A percentile compares a stretch with the other conserved stretches of the same genome.
Evolutionary conservation across 169 alveolate species (phyloP).

Genomic region (Plasmodium relictum): DNA sequence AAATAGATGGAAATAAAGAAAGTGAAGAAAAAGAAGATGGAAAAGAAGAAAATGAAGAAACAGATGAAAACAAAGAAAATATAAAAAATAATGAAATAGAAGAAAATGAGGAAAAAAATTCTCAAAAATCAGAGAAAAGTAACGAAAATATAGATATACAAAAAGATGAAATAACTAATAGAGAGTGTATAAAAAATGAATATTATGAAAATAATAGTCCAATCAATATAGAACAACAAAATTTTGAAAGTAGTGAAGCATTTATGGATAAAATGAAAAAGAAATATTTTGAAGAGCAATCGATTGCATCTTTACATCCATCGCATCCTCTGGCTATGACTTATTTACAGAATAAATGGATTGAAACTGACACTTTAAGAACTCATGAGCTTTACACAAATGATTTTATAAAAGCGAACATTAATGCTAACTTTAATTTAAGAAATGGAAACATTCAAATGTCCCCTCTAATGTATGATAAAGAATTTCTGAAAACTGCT

Average conservation of each 20-base stretch:
- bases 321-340: constrained; percentile 84
- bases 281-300: constrained; percentile 27
- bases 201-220: not conserved
- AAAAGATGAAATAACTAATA: not conserved
- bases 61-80: not conserved
- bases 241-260: constrained; percentile 34
- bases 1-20: constrained; percentile 1
- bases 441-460: constrained; percentile 16
- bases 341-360: constrained; percentile 82
- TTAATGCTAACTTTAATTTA: constrained; percentile 36
- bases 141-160: constrained; percentile 12
- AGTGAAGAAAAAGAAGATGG: not conserved
- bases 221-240: not conserved
- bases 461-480: constrained; percentile 25
- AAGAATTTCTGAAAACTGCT: constrained; percentile 44
- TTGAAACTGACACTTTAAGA: constrained; percentile 80
- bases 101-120: not conserved
- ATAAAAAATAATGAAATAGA: not conserved
- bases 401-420: constrained; percentile 73
- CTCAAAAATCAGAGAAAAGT: not conserved
- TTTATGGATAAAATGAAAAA: constrained; percentile 55
- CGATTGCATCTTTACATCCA: constrained; percentile 69
- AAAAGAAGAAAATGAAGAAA: not conserved
- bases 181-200: not conserved
- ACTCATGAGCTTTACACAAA: constrained; percentile 82